Base-by-base conservation (phyloP, 768 basidiomycete genomes). In the Fibroporia radiculosa region DNA sequence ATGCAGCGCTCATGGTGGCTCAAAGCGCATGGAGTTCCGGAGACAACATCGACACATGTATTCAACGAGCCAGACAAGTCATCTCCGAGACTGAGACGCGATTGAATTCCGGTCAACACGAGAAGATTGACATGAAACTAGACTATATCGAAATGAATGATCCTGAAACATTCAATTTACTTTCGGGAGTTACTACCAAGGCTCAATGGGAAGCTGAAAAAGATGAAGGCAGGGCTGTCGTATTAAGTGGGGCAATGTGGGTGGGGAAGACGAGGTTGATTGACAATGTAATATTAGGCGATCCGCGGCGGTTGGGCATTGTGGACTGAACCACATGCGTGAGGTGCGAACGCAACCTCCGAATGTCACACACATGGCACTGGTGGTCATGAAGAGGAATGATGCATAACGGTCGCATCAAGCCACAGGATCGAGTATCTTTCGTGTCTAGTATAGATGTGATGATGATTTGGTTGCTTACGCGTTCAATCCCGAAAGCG, bases 101-200 rank as follows among this genome's bases (percentile, higher is more conserved):
- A 29, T 52, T 37, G 24, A 66, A 62, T 7, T 26, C 44, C 24
- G 57, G 56, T 29, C 42, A 50, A 2, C 54, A 48, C 24, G 44
- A 59, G 10, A 60, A 60, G 6, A 75, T 87, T 3, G 67, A 75
- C 3, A 62, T 95, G 50, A 68, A 66, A 55, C 57, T 85, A 51
- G 93, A 97, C 58, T 98, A 97, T 58, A 65, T 99, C 51, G 81
- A 91, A 64, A 74, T 97, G 65, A 98, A 95, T 60, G 79, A 92
- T 56, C 71, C 82, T 33, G 69, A 77, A 20, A 83, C 77, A 38
- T 88, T 98, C 51, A 79, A 84, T 18, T 68, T 77, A 2, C 47
- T 93, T 20, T 66, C 69, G 6, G 54, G 64, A 11, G 48, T 48
- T 48, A 62, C 44, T 7, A 50, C 46, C 13, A 54, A 48, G 31